phyloP scores from a whole-genome alignment of 2,329 filamentous ascomycete species.

The Fusarium napiforme region DNA sequence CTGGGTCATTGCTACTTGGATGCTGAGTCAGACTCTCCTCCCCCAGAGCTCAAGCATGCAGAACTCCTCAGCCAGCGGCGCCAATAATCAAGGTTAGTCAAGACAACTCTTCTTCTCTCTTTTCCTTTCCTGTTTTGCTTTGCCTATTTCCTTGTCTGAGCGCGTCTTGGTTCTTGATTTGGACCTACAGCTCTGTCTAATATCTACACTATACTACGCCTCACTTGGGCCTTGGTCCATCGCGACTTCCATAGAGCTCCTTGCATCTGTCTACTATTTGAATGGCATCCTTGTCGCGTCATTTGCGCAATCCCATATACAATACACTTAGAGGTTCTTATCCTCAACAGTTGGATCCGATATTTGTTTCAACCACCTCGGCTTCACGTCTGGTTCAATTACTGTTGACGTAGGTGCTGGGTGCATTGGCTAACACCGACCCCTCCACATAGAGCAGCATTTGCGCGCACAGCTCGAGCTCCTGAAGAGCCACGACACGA shows the following conservation, averaged over 20 bases:
- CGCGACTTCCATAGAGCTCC: conserved; percentile 37
- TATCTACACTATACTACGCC: conserved; percentile 14
- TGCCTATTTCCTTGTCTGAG: conserved; percentile 17
- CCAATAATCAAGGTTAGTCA: conserved; percentile 49
- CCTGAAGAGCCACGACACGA: conserved; percentile 54
- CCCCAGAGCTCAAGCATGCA: conserved; percentile 47
- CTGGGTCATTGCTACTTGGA: conserved; percentile 43
- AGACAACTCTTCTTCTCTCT: conserved; percentile 35
- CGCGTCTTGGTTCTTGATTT: conserved; percentile 21
- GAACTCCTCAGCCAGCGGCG: conserved; percentile 48
- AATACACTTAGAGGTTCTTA: conserved; percentile 22
- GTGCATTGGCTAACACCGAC: conserved; percentile 41
- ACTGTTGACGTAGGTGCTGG: conserved; percentile 26
- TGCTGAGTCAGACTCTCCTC: conserved; percentile 51
- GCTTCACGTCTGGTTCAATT: conserved; percentile 28
- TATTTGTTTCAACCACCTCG: conserved; percentile 18
- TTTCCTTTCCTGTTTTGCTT: conserved; percentile 25
- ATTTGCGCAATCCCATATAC: conserved; percentile 29
- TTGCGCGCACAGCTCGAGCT: conserved; percentile 58
- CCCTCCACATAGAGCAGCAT: conserved; percentile 52
- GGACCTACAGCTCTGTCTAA: conserved; percentile 14
- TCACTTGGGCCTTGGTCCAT: conserved; percentile 20
- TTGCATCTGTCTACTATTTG: conserved; percentile 27
- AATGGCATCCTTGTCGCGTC: conserved; percentile 41
- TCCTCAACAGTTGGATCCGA: conserved; percentile 15